Conservation (phyloP, 176 grass and related monocot genomes). For the Phragmites australis region DNA sequence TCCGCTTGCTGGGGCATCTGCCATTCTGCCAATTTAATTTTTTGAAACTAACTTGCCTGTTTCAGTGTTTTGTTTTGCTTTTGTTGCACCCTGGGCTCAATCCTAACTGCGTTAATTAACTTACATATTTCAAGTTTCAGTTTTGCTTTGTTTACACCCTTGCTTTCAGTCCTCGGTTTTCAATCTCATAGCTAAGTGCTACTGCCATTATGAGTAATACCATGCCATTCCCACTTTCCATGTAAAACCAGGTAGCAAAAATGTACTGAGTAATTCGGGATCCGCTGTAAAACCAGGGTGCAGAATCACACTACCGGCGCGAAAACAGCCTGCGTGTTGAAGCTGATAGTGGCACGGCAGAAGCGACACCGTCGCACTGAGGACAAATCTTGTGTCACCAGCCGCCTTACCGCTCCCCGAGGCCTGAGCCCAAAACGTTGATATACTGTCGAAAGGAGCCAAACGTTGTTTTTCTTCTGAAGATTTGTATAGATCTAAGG, state of each 20-base stretch:
- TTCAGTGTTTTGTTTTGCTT: background rate
- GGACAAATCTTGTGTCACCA: too few species aligned
- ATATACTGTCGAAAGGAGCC: background rate
- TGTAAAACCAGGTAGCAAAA: constrained; percentile 55
- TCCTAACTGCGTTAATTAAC: background rate
- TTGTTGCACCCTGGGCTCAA: background rate
- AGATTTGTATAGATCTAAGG: background rate
- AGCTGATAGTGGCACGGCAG: background rate
- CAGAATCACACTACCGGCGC: constrained; percentile 62
- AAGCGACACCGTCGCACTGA: constrained; percentile 33
- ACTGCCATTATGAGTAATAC: background rate
- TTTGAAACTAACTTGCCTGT: background rate
- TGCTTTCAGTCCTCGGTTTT: background rate
- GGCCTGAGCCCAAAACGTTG: background rate
- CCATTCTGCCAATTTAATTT: background rate
- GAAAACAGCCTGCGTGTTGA: constrained; percentile 87
- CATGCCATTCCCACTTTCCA: constrained; percentile 6
- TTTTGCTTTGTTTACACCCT: background rate
- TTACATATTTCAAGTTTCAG: background rate
- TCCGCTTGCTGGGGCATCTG: background rate
- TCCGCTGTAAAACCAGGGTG: constrained; percentile 54
- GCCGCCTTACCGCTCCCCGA: background rate
- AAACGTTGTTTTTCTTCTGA: background rate
- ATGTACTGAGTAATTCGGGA: background rate
- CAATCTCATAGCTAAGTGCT: background rate